These are phyloP conservation scores for Kwoniella sp. DNA, from an alignment of 768 basidiomycete genomes.

Conservation along the genomic window DNA sequence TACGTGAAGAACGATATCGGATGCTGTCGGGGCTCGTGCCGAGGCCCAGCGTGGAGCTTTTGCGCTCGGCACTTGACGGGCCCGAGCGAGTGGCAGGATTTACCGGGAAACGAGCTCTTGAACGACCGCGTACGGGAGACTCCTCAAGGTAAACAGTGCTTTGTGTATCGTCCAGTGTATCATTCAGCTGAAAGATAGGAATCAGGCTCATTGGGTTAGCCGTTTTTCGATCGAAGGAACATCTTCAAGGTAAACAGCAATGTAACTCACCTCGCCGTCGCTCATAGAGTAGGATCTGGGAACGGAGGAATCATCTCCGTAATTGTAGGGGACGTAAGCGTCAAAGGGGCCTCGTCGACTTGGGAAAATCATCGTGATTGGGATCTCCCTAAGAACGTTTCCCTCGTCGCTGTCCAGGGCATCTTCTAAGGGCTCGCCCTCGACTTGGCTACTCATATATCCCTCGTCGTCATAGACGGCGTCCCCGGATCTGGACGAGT, in stretches of 20 bases:
- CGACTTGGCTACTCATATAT: constrained; percentile 5
- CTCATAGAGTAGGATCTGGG: too few species aligned
- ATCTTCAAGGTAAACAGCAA: too few species aligned
- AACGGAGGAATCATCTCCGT: too few species aligned
- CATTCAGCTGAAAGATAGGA: neutral
- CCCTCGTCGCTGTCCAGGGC: constrained; percentile 1
- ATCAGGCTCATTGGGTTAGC: too few species aligned
- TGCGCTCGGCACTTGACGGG: too few species aligned
- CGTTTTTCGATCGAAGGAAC: too few species aligned
- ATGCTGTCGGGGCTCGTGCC: neutral
- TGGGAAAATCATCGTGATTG: constrained; percentile 10
- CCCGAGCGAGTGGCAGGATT: neutral
- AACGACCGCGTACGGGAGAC: neutral
- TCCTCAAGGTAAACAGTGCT: too few species aligned
- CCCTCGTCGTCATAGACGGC: neutral
- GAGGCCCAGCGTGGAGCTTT: neutral
- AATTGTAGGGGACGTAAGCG: too few species aligned
- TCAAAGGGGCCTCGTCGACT: neutral
- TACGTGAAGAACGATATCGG: neutral
- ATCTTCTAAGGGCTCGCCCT: constrained; percentile 2
- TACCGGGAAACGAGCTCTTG: neutral
- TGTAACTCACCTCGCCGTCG: neutral
- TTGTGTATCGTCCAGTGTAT: neutral
- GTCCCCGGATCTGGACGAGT: neutral
- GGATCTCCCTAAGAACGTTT: constrained; percentile 6